Conservation (phyloP, 1,284 basidiomycete species). For the Pholiota adiposa region DNA sequence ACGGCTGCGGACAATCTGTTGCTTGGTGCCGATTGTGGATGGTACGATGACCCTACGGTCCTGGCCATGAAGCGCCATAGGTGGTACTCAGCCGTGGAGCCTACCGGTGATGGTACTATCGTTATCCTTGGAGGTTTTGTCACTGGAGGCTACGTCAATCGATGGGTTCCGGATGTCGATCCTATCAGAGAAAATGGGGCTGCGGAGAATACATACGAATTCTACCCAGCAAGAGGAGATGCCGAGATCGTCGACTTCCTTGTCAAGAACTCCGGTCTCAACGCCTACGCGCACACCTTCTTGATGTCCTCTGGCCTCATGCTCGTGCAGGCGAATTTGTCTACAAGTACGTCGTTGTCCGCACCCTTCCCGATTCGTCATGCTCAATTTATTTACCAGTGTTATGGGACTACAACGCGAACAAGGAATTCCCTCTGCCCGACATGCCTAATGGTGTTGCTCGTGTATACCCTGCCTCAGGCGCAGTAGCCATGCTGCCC, state of each 20-base stretch:
- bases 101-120: constrained; percentile 68
- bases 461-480: constrained; percentile 92
- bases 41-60: constrained; percentile 73
- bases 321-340: constrained; percentile 86
- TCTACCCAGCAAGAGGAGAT: constrained; percentile 69
- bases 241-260: constrained; percentile 79
- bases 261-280: constrained; percentile 82
- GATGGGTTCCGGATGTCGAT: constrained; percentile 75
- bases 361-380: not conserved
- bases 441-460: constrained; percentile 68
- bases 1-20: constrained; percentile 51
- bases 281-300: constrained; percentile 87
- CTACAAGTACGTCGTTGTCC: constrained; percentile 62
- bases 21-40: constrained; percentile 59
- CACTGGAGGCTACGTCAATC: constrained; percentile 88
- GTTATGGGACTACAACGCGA: constrained; percentile 59
- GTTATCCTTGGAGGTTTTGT: constrained; percentile 82
- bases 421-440: constrained; percentile 61
- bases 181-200: constrained; percentile 65
- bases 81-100: constrained; percentile 89
- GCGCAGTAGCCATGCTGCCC: constrained; percentile 87
- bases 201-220: constrained; percentile 76
- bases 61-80: constrained; percentile 78
- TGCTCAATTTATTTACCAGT: constrained; percentile 38
- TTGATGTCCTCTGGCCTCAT: constrained; percentile 84